phyloP scores from a whole-genome alignment of 2,329 filamentous ascomycete species.

The Aspergillus fumigatus region DNA sequence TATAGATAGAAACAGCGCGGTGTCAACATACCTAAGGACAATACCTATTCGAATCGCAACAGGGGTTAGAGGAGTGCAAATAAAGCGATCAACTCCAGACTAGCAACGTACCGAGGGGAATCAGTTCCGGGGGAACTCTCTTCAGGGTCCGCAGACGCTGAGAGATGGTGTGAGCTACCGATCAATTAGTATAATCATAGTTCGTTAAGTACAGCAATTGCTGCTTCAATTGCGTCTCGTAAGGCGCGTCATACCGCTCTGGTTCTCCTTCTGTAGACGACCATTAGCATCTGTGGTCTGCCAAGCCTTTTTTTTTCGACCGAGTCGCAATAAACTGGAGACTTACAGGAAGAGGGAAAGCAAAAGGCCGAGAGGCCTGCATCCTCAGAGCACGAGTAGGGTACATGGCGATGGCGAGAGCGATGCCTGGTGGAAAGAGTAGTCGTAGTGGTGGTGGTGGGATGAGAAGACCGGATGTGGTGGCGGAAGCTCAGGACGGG shows the following conservation, averaged over 20 bases:
- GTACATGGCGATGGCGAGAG: conserved; percentile 52
- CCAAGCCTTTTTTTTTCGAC: conserved; percentile 19
- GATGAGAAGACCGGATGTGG: conserved; percentile 14
- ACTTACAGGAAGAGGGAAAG: conserved; percentile 67
- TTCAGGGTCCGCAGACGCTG: conserved; percentile 88
- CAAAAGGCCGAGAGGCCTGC: conserved; percentile 46
- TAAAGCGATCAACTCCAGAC: conserved; percentile 6
- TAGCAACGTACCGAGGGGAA: conserved; percentile 74
- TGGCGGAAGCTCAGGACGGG: conserved; percentile 18
- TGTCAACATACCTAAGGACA: conserved; percentile 70
- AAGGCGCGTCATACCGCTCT: conserved; percentile 50
- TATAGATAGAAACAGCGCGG: conserved; percentile 2
- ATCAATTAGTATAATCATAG: conserved; percentile 20
- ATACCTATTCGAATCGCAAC: conserved; percentile 55
- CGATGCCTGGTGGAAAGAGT: conserved; percentile 7
- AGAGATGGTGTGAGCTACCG: conserved; percentile 86
- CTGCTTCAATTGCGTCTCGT: conserved; percentile 6
- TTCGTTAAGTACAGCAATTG: neutral
- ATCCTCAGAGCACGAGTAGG: conserved; percentile 62
- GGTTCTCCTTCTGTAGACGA: conserved; percentile 55
- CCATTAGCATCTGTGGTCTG: conserved; percentile 37
- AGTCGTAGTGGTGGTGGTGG: conserved; percentile 13
- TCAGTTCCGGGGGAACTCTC: conserved; percentile 88
- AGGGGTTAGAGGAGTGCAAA: conserved; percentile 16
- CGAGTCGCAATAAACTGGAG: conserved; percentile 10